Percentiles rank a stretch among this genome's conserved stretches.
Conservation (phyloP, 2,329 filamentous ascomycete genomes). For the Sclerotinia glacialis region DNA sequence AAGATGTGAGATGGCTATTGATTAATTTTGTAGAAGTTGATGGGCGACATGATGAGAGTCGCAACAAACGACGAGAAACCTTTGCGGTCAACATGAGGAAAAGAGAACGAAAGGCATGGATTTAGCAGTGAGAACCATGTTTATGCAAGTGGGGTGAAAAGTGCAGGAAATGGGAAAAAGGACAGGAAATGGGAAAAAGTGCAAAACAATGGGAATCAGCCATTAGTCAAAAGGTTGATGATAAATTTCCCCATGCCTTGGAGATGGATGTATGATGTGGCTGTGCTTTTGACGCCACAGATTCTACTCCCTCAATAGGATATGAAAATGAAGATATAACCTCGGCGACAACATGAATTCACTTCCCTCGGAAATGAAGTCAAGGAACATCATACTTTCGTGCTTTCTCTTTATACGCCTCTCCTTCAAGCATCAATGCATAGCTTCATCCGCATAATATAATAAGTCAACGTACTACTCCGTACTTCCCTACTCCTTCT, state of each 20-base stretch:
- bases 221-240: not conserved
- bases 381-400: not conserved
- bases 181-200: no score
- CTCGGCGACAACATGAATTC: not conserved
- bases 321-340: not conserved
- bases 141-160: conserved; percentile 22
- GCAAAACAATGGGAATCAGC: not conserved
- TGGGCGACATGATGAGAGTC: not conserved
- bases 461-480: not conserved
- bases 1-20: not conserved
- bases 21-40: not conserved
- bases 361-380: conserved; percentile 1
- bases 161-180: conserved; percentile 16
- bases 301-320: no score
- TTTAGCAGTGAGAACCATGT: conserved; percentile 16
- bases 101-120: conserved; percentile 22
- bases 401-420: no score
- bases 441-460: not conserved
- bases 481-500: no score
- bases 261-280: conserved; percentile 3
- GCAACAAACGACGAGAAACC: conserved; percentile 29
- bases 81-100: conserved; percentile 30
- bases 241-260: not conserved
- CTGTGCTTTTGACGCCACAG: conserved; percentile 5
- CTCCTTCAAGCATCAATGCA: not conserved